Evolutionary conservation across 441 rosid species (phyloP), one percentile per base, ranked within the genome.

Genomic region (Mallotus japonicus): DNA sequence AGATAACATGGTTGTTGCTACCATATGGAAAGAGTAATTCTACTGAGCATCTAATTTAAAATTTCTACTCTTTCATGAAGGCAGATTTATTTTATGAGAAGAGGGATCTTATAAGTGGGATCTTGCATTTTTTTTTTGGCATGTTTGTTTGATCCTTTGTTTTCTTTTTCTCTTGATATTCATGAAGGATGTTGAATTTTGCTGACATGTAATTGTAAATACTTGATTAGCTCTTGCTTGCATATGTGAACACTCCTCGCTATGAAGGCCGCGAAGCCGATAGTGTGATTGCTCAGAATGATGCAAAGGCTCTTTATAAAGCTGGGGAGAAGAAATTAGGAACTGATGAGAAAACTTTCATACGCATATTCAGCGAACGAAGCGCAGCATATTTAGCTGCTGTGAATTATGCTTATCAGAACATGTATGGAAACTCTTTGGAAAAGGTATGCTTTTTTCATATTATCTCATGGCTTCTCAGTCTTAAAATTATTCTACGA

Each of bases 281-380:
- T 60, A 80, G 70, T 73, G 71, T 44, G 60, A 58, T 78, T n/a
- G 86, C 79, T 62, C 73, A 74, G 58, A 74, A 67, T 66, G 92
- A 88, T 80, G 90, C 90, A 40, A 88, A 76, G 80, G 75, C 71
- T 34, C 88, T 90, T 10, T 88, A 75, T 75, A 86, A 83, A 76
- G 90, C 92, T 2, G 92, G 95, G 66, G 95, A 88, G 80, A 88
- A 73, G 85, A 85, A 58, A 76, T 59, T 77, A 11, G 95, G 92
- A 74, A 88, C 95, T 20, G 90, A 90, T 75, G 95, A 90, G 82
- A 82, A 80, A 60, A 82, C 86, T n/a, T 88, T 90, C 76, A 81
- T 90, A 70, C 73, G 50, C 59, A 76, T 83, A 61, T 90, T 88
- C 70, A 76, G 86, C 10, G 85, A 80, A 78, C 83, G 89, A 69